Conservation (phyloP, 805 yeast genomes). For the Candida ovalis region DNA sequence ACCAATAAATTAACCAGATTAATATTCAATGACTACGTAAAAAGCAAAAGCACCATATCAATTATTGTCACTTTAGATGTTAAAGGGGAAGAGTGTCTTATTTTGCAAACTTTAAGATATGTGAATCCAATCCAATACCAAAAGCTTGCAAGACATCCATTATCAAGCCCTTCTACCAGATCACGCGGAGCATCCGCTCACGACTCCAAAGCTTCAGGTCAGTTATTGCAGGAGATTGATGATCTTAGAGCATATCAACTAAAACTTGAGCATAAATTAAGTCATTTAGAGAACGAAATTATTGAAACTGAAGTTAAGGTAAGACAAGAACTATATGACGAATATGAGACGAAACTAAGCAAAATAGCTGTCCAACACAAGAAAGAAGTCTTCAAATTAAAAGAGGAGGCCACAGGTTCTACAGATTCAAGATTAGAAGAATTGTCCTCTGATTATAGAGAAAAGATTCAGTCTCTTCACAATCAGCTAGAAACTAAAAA, state of each 20-base stretch:
- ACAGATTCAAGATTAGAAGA: slow-evolving; percentile 31
- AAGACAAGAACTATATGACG: slow-evolving; percentile 28
- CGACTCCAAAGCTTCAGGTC: slow-evolving; percentile 17
- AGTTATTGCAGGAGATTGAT: slow-evolving; percentile 25
- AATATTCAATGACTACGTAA: slow-evolving; percentile 42
- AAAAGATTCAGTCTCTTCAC: slow-evolving; percentile 24
- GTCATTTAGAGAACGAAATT: slow-evolving; percentile 22
- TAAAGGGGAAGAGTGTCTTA: slow-evolving; percentile 33
- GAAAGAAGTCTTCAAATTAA: slow-evolving; percentile 30
- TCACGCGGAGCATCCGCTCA: background rate
- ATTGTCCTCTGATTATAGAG: slow-evolving; percentile 32
- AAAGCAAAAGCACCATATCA: slow-evolving; percentile 28
- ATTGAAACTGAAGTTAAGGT: slow-evolving; percentile 28
- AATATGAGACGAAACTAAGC: slow-evolving; percentile 33
- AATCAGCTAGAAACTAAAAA: slow-evolving; percentile 10
- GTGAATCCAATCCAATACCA: slow-evolving; percentile 29
- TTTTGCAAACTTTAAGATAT: slow-evolving; percentile 30
- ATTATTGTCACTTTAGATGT: slow-evolving; percentile 39
- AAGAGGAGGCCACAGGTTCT: slow-evolving; percentile 19
- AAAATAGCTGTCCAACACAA: slow-evolving; percentile 35
- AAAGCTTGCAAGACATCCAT: slow-evolving; percentile 22
- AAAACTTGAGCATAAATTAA: slow-evolving; percentile 19
- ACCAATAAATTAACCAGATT: slow-evolving; percentile 47
- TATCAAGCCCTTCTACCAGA: slow-evolving; percentile 5
- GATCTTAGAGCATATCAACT: slow-evolving; percentile 22